Conservation (phyloP, 169 alveolate genomes). For the Miamiensis avidus region DNA sequence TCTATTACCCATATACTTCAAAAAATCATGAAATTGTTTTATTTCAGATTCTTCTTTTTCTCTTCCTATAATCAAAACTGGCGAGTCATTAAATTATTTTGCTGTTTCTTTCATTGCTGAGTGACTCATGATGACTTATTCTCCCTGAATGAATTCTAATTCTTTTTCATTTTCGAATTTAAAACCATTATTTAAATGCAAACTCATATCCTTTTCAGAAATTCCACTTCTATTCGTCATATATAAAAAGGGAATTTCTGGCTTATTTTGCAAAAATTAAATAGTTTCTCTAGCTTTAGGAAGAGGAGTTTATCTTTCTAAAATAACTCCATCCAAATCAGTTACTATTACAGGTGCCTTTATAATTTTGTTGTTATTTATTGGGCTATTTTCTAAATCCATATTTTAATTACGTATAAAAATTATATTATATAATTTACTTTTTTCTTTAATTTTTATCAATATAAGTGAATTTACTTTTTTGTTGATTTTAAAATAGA, state of each 20-base stretch:
- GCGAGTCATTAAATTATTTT: not conserved
- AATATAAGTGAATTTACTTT: too few species aligned
- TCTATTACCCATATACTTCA: not conserved
- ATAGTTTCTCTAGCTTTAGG: conserved; percentile 2
- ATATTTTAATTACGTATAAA: too few species aligned
- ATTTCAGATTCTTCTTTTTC: not conserved
- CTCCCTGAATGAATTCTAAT: not conserved
- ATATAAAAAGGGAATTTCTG: conserved; percentile 3
- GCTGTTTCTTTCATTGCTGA: conserved; percentile 3
- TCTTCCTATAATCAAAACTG: conserved; percentile 1
- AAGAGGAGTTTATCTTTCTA: not conserved
- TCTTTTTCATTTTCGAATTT: conserved; percentile 1
- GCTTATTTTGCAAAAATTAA: not conserved
- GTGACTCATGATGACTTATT: not conserved
- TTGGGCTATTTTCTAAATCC: too few species aligned
- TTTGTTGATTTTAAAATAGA: too few species aligned
- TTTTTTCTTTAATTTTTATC: too few species aligned
- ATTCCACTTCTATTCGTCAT: conserved; percentile 14
- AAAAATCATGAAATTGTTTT: too few species aligned
- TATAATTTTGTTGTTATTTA: not conserved
- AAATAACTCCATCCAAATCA: conserved; percentile 10
- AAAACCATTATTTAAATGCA: not conserved
- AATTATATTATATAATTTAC: too few species aligned
- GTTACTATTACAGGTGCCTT: conserved; percentile 9
- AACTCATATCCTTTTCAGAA: not conserved